Evolutionary conservation across 2,329 filamentous ascomycete species (phyloP), one percentile per base, ranked within the genome.

Genomic region (Domatiomyces catenatus): DNA sequence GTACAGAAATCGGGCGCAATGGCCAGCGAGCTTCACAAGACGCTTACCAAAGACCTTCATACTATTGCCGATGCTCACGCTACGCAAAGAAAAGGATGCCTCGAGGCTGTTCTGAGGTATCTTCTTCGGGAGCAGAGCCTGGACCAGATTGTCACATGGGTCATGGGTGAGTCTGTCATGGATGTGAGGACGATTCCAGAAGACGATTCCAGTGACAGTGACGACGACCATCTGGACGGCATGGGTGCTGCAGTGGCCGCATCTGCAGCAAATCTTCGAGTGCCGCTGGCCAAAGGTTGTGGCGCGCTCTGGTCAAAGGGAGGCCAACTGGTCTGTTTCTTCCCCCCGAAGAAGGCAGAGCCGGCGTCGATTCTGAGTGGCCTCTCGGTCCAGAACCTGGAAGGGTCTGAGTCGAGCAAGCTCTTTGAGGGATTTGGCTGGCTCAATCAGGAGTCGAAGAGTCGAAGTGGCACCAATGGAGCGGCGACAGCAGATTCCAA

Each of bases 191-290:
- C 71, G 49, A 69, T 72, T 54, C 70, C 66, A 26, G 84, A 85
- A 51, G 86, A 92, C 56, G 90, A 86, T 57, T 95, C 87, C 2
- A 93, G 85, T 59, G 83, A 87, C 55, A 83, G 86, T 53, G 85
- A 89, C 56, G 86, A 89, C 51, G 67, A 69, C 52, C 60, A 62
- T 44, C 39, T 58, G 24, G 55, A 56, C 4, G 50, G 60, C 56
- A 44, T 58, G 7, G 56, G 56, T 62, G 63, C 71, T 50, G 65
- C 67, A 15, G 55, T 68, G 60, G 67, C 69, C 42, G 72, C 66
- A 24, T 70, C 74, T 51, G 64, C 79, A 67, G 64, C 79, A 67
- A 80, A 80, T 62, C 73, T 77, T 48, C 81, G 80, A 60, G 76
- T 83, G 3, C 80, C 80, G 4, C 65, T 81, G 48, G 76, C 78